phyloP scores from a whole-genome alignment of 2,329 filamentous ascomycete genomes.

The Bisporella sp. region DNA sequence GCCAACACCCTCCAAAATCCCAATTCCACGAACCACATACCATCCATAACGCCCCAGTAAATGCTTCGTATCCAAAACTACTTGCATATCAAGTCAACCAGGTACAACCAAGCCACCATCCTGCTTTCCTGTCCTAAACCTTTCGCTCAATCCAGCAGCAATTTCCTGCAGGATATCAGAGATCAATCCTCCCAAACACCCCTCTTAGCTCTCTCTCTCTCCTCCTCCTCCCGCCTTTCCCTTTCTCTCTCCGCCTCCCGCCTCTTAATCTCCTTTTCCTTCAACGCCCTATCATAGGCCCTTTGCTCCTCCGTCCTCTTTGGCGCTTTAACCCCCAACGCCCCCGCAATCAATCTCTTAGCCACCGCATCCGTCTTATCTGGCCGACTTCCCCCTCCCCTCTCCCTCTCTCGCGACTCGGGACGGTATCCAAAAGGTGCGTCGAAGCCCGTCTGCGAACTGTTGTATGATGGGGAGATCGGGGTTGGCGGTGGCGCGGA shows the following conservation, averaged over 20 bases:
- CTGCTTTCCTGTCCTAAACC: neutral
- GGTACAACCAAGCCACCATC: neutral
- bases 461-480: conserved; percentile 42
- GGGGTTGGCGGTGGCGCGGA: conserved; percentile 62
- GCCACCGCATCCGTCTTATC: conserved; percentile 95
- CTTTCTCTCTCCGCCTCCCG: conserved; percentile 65
- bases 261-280: conserved; percentile 76
- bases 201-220: conserved; percentile 65
- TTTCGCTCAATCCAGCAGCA: neutral
- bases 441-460: conserved; percentile 9
- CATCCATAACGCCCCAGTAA: no score
- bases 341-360: conserved; percentile 80
- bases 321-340: conserved; percentile 73
- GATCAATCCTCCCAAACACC: conserved; percentile 75
- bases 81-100: neutral
- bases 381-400: conserved; percentile 41
- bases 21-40: no score
- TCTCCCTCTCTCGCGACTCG: conserved; percentile 7
- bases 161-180: neutral
- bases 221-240: conserved; percentile 52
- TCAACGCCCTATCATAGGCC: conserved; percentile 75
- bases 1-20: no score
- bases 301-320: conserved; percentile 82
- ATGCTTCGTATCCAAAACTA: no score
- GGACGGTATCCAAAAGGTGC: conserved; percentile 17